These are phyloP conservation scores for Globisporangium irregulare DNA, from an alignment of 352 stramenopile species.

Conservation along the genomic window DNA sequence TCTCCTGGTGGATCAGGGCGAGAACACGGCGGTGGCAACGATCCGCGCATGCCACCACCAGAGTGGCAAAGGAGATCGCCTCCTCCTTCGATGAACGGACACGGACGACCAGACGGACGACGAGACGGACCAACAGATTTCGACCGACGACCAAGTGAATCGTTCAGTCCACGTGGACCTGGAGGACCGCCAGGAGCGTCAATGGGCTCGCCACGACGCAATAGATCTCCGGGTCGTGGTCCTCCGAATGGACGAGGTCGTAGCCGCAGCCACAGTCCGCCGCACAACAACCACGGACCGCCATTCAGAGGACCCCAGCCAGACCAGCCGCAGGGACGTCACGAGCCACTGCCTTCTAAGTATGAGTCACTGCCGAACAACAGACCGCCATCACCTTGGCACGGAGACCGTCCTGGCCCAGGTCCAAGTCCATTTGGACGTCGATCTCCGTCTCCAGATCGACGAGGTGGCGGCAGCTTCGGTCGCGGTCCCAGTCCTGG, in stretches of 20 bases:
- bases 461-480: conserved; percentile 5
- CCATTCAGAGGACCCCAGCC: conserved; percentile 9
- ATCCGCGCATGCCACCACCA: background rate
- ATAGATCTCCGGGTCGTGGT: background rate
- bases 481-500: conserved; percentile 19
- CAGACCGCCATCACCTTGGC: conserved; percentile 14
- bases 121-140: conserved; percentile 3
- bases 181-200: background rate
- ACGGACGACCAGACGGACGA: background rate
- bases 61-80: conserved; percentile 12
- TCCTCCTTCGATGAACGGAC: conserved; percentile 3
- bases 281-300: conserved; percentile 24
- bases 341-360: conserved; percentile 9
- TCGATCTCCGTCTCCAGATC: conserved; percentile 11
- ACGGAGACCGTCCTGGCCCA: background rate
- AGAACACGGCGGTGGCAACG: background rate
- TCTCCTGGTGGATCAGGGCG: background rate
- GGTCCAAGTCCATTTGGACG: background rate
- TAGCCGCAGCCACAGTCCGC: conserved; percentile 37
- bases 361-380: conserved; percentile 11
- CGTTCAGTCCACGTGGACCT: conserved; percentile 4
- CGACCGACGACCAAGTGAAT: background rate
- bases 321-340: conserved; percentile 3
- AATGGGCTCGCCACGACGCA: conserved; percentile 13
- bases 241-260: conserved; percentile 17